phyloP scores from a whole-genome alignment of 441 rosid genomes.

The Eutrema salsugineum region DNA sequence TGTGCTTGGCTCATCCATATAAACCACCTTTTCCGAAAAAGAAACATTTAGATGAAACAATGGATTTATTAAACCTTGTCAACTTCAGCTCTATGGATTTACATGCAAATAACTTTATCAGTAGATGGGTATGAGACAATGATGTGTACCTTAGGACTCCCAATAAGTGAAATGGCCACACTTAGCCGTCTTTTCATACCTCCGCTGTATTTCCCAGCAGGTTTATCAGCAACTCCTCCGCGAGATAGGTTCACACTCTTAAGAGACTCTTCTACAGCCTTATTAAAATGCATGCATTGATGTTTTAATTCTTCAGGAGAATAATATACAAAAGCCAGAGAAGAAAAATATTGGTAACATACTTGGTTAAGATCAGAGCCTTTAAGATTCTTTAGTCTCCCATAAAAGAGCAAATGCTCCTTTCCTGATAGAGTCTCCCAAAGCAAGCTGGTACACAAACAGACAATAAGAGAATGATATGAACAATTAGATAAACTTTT shows the following conservation, averaged over 20 bases:
- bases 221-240: constrained; percentile 77
- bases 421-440: constrained; percentile 90
- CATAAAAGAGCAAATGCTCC: constrained; percentile 84
- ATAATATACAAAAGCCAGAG: neutral
- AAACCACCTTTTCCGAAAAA: constrained; percentile 59
- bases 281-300: constrained; percentile 11
- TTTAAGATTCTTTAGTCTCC: constrained; percentile 85
- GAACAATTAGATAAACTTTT: neutral
- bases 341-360: constrained; percentile 11
- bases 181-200: constrained; percentile 97
- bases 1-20: constrained; percentile 93
- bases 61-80: neutral
- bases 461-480: neutral
- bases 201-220: constrained; percentile 84
- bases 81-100: neutral
- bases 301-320: neutral
- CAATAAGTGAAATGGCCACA: constrained; percentile 86
- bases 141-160: constrained; percentile 62
- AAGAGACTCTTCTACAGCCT: constrained; percentile 95
- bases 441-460: constrained; percentile 49
- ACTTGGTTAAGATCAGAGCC: constrained; percentile 58
- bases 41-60: neutral
- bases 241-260: constrained; percentile 57
- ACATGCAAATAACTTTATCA: neutral
- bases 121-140: constrained; percentile 6